Conservation (phyloP, 129 eudicot species). For the Flaveria brownii region DNA sequence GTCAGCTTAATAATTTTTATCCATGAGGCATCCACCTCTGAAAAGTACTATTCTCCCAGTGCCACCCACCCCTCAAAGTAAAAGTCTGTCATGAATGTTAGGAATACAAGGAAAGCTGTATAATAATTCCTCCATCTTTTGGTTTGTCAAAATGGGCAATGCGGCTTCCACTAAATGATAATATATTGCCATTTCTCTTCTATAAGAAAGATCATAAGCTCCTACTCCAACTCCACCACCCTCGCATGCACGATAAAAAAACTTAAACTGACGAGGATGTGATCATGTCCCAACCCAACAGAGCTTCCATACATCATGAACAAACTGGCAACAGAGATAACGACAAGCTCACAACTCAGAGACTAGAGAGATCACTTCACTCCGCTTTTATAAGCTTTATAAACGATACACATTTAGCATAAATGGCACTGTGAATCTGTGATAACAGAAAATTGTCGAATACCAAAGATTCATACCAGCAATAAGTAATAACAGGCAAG, state of each 20-base stretch:
- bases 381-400: background rate
- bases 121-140: background rate
- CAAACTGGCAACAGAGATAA: background rate
- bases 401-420: background rate
- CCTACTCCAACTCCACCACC: background rate
- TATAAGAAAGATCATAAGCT: background rate
- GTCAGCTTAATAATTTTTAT: background rate
- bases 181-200: background rate
- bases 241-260: too few relatives aligned
- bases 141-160: background rate
- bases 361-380: background rate
- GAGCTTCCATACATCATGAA: background rate
- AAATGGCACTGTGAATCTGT: background rate
- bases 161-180: background rate
- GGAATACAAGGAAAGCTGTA: background rate
- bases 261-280: background rate
- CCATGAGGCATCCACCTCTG: background rate
- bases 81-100: background rate
- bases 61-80: background rate
- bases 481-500: background rate
- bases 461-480: background rate
- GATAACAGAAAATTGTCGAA: background rate
- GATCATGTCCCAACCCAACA: conserved; percentile 4
- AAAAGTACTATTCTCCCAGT: background rate
- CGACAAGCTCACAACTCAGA: background rate